Percentiles rank a stretch among this genome's conserved stretches.
Conservation (phyloP, 768 basidiomycete species). For the Psilocybe azurescens region DNA sequence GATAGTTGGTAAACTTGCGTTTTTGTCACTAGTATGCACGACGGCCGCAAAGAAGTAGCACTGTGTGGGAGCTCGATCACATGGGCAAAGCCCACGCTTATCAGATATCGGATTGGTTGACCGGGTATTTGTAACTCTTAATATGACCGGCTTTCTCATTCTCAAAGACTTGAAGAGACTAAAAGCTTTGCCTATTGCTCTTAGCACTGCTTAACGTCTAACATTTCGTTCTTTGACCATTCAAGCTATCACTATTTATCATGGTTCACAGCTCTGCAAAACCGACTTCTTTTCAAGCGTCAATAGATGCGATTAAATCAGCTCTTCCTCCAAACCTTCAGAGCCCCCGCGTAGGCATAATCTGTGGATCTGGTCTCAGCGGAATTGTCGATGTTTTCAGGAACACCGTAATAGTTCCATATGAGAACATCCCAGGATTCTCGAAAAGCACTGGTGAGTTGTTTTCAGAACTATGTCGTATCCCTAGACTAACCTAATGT, state of each 20-base stretch:
- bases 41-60: too few species aligned
- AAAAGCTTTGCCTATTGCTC: too few species aligned
- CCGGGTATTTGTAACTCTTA: neutral
- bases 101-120: neutral
- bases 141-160: neutral
- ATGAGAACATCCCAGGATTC: conserved; percentile 75
- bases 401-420: conserved; percentile 64
- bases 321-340: conserved; percentile 39
- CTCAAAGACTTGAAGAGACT: too few species aligned
- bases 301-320: conserved; percentile 37
- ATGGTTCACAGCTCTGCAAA: neutral
- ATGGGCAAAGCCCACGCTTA: neutral
- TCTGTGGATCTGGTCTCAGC: conserved; percentile 87
- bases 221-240: neutral
- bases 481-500: conserved; percentile 5
- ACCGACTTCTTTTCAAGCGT: conserved; percentile 26
- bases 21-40: too few species aligned
- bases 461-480: neutral
- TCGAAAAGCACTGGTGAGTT: conserved; percentile 73
- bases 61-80: neutral
- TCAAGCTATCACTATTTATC: neutral
- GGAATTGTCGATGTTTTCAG: conserved; percentile 70
- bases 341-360: conserved; percentile 75
- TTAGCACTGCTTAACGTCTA: neutral
- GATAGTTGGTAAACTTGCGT: too few species aligned